Conservation (phyloP, 192 early-diverging fungal species). For the Backusella parvicylindrica region DNA sequence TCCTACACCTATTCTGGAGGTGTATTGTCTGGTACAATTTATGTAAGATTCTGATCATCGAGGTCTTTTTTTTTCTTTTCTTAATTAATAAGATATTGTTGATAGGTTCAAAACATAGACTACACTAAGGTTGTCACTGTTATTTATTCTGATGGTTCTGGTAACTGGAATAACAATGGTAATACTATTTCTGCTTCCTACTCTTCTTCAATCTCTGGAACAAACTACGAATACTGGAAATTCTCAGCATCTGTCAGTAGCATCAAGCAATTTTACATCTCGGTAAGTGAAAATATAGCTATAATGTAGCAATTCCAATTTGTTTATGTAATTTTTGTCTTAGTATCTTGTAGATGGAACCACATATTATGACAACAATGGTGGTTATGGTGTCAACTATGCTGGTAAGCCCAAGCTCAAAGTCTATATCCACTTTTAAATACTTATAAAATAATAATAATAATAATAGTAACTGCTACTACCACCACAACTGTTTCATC, state of each 20-base stretch:
- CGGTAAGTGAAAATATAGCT: neutral
- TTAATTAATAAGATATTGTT: neutral
- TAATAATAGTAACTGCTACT: neutral
- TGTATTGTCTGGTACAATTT: slow-evolving; percentile 18
- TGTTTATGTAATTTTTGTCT: neutral
- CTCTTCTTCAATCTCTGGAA: slow-evolving; percentile 21
- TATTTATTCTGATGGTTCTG: slow-evolving; percentile 9
- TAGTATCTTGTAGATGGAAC: slow-evolving; percentile 29
- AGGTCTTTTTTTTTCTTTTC: neutral
- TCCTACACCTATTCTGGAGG: slow-evolving; percentile 9
- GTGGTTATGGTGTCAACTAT: slow-evolving; percentile 3
- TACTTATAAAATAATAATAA: neutral
- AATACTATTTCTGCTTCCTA: neutral
- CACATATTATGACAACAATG: slow-evolving; percentile 37
- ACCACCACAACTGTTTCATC: neutral
- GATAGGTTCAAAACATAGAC: slow-evolving; percentile 13
- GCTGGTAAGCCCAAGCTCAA: neutral
- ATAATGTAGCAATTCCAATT: neutral
- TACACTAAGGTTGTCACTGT: slow-evolving; percentile 18
- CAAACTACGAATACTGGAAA: slow-evolving; percentile 27
- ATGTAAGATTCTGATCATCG: neutral
- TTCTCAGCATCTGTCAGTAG: slow-evolving; percentile 15
- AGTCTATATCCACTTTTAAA: neutral
- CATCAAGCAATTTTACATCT: slow-evolving; percentile 33
- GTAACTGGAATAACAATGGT: neutral